Evolutionary conservation across 345 rosid genomes (phyloP).

Genomic region (Eucalyptus urophylla): DNA sequence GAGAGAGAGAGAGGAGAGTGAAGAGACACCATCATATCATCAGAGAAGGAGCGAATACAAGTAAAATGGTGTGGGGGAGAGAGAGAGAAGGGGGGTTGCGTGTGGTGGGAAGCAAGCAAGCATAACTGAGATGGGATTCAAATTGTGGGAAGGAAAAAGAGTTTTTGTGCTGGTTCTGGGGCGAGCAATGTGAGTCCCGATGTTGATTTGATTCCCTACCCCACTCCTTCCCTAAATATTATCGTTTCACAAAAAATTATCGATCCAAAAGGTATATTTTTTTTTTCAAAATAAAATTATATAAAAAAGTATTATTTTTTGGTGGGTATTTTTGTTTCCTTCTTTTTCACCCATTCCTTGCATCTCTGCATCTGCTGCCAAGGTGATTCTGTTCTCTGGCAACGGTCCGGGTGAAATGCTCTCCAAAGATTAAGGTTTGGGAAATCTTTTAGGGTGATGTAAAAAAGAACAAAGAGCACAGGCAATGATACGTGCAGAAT

Average conservation of each 20-base stretch:
- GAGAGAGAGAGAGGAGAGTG: neutral
- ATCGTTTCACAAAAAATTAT: neutral
- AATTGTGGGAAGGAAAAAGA: neutral
- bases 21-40: neutral
- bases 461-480: neutral
- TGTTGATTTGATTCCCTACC: neutral
- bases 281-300: fast-evolving
- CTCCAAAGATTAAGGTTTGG: neutral
- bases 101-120: neutral
- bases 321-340: neutral
- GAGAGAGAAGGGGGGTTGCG: neutral
- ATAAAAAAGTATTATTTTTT: neutral
- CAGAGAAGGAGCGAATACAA: neutral
- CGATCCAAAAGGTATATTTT: neutral
- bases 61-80: neutral
- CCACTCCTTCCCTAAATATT: neutral
- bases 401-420: neutral
- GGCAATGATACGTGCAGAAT: neutral
- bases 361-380: neutral
- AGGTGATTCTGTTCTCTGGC: neutral
- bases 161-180: neutral
- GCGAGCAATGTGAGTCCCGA: neutral
- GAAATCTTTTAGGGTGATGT: neutral
- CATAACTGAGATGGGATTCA: neutral
- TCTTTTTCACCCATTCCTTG: neutral